phyloP scores from a whole-genome alignment of 305 asterid genomes.

The Ilex paraguariensis region DNA sequence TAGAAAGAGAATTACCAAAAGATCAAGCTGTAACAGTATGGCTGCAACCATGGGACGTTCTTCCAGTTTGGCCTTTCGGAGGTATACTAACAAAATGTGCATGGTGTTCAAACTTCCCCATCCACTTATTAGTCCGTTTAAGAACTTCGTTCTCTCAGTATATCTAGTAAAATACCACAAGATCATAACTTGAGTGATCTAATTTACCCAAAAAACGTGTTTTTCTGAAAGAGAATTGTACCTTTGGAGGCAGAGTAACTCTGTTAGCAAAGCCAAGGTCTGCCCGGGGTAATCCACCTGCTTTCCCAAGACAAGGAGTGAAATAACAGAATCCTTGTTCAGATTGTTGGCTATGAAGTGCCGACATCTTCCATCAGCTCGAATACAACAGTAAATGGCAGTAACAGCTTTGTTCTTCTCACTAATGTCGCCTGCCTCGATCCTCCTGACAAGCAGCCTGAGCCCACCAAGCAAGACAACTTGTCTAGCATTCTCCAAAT shows the following conservation, averaged over 20 bases:
- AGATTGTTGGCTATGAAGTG: conserved; percentile 57
- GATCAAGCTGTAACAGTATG: conserved; percentile 65
- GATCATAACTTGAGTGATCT: background rate
- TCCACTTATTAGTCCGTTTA: conserved; percentile 42
- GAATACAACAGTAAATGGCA: conserved; percentile 45
- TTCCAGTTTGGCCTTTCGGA: conserved; percentile 55
- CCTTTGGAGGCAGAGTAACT: conserved; percentile 71
- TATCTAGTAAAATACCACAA: conserved; percentile 32
- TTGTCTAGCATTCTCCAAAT: conserved; percentile 57
- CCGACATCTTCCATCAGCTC: conserved; percentile 67
- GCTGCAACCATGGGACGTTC: conserved; percentile 61
- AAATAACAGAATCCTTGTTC: conserved; percentile 37
- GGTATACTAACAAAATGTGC: conserved; percentile 51
- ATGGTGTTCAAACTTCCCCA: conserved; percentile 57
- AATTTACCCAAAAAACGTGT: background rate
- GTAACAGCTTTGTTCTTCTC: conserved; percentile 55
- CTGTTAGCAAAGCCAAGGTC: conserved; percentile 51
- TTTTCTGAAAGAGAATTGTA: conserved; percentile 12
- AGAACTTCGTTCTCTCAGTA: conserved; percentile 39
- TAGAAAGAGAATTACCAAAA: conserved; percentile 42
- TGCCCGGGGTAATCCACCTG: conserved; percentile 20
- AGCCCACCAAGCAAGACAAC: conserved; percentile 66
- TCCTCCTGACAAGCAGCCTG: conserved; percentile 50
- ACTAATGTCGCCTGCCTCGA: conserved; percentile 47
- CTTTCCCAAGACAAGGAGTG: conserved; percentile 37